Base-by-base conservation (phyloP, 805 yeast species). In the Cyberlindnera mrakii region DNA sequence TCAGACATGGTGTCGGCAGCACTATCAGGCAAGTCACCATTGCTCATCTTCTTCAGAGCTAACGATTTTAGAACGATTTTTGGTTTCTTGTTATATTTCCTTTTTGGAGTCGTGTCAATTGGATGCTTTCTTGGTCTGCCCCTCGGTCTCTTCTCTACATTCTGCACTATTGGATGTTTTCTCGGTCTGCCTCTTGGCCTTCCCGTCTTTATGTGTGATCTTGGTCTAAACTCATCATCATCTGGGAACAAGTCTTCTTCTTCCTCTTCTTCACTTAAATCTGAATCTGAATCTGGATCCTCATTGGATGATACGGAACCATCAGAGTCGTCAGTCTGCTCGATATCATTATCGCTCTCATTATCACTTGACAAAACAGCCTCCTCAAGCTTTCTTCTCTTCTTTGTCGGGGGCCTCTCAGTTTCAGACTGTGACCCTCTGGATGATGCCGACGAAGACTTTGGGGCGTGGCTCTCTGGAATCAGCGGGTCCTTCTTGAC, bases 161-260 rank as follows among this genome's bases (percentile, higher is more conserved):
- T 54, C 63, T 50, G 58, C 61, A 51, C 52, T 53, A 49, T 55
- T 59, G 29, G 29, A 5, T 23, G 64, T 57, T 55, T 37, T 54
- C 58, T 43, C 54, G 43, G 46, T 54, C 62, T 36, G 55, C 43
- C 43, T 23, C 39, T 31, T 6, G 37, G 43, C 16, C 37, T 29
- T 10, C 35, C 35, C 1, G 36, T 15, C 17, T 31, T 33, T 2
- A 30, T 30, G 19, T 30, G 10, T 9, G 36, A 14, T 3, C 31
- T 11, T 60, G 60, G 45, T 53, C 62, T 45, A 62, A 60, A 40
- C 58, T 59, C 42, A 55, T 55, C 50, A 18, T 51, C 52, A 23
- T 43, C 46, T 6, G 41, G 37, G 10, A 48, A 30, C 18, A 41
- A 16, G 15, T 31, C 17, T 5, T 37, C 46, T 16, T 38, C 45